Conservation (phyloP, 2,329 filamentous ascomycete genomes). For the Pseudodiploospora longispora region DNA sequence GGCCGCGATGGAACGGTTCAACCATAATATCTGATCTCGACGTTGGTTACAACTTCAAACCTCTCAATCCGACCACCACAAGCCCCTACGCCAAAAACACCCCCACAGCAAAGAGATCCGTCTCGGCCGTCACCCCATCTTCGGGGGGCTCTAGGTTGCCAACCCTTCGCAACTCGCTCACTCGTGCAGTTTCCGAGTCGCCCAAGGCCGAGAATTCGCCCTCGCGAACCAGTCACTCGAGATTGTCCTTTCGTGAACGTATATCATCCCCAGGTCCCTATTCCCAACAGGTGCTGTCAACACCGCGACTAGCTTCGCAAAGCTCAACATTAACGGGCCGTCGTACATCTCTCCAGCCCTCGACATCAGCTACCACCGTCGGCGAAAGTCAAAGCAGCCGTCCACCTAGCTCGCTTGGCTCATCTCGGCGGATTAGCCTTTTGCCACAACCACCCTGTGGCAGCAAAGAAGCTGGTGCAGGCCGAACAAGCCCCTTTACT, state of each 20-base stretch:
- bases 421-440: slow-evolving; percentile 43
- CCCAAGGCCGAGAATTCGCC: slow-evolving; percentile 39
- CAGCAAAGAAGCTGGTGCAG: slow-evolving; percentile 27
- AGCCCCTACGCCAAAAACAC: slow-evolving; percentile 46
- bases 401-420: slow-evolving; percentile 50
- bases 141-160: slow-evolving; percentile 41
- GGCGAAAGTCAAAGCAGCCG: slow-evolving; percentile 29
- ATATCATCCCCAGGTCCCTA: slow-evolving; percentile 42
- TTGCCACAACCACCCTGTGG: slow-evolving; percentile 38
- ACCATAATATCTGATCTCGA: slow-evolving; percentile 57
- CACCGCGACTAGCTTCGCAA: slow-evolving; percentile 36
- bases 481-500: slow-evolving; percentile 41
- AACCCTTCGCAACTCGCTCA: slow-evolving; percentile 38
- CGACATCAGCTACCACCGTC: slow-evolving; percentile 23
- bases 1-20: slow-evolving; percentile 66
- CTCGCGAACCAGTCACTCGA: slow-evolving; percentile 30
- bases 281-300: slow-evolving; percentile 36
- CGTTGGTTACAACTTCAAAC: slow-evolving; percentile 61
- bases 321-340: slow-evolving; percentile 37
- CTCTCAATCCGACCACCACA: slow-evolving; percentile 51
- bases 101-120: slow-evolving; percentile 31
- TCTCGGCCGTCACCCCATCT: slow-evolving; percentile 33
- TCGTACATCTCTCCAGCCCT: slow-evolving; percentile 46
- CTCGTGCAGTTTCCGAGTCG: slow-evolving; percentile 39
- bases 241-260: slow-evolving; percentile 48